Percentiles rank a stretch among this genome's conserved stretches.
Conservation (phyloP, 176 grass and related monocot species). For the Ampelocalamus luodianensis region DNA sequence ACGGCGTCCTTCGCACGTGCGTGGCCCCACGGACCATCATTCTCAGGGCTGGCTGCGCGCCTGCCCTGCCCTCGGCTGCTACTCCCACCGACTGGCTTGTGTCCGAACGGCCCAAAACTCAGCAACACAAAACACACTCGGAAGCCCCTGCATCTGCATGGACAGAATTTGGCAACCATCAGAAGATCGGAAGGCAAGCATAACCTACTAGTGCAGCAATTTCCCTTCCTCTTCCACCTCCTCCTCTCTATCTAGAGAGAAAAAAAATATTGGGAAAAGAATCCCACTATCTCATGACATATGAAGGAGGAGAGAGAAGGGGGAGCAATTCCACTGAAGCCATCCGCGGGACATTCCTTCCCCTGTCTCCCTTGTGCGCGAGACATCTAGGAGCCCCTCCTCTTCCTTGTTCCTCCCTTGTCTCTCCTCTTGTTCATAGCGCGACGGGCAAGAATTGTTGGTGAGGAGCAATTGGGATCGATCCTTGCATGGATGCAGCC, state of each 20-base stretch:
- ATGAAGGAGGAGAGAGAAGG: slow-evolving; percentile 42
- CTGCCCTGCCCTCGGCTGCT: slow-evolving; percentile 23
- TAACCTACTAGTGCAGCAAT: slow-evolving; percentile 3
- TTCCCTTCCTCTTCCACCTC: slow-evolving; percentile 13
- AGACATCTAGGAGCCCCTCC: slow-evolving; percentile 26
- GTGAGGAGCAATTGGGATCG: slow-evolving; percentile 36
- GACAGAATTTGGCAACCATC: neutral
- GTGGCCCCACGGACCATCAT: slow-evolving; percentile 49
- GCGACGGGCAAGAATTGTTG: slow-evolving; percentile 6
- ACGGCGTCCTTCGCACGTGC: slow-evolving; percentile 40
- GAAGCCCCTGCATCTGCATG: neutral
- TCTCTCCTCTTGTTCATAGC: neutral
- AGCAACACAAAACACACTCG: slow-evolving; percentile 5
- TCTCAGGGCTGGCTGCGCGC: slow-evolving; percentile 13
- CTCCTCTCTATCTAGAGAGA: neutral
- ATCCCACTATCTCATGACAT: slow-evolving; percentile 69
- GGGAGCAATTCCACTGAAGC: slow-evolving; percentile 48
- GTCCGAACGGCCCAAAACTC: slow-evolving; percentile 7
- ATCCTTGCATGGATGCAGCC: slow-evolving; percentile 81
- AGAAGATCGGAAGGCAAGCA: slow-evolving; percentile 14
- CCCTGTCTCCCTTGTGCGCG: slow-evolving; percentile 35
- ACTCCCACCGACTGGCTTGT: slow-evolving; percentile 37
- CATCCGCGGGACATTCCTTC: slow-evolving; percentile 57
- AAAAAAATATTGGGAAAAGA: slow-evolving; percentile 55
- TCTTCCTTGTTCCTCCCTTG: neutral